Percentiles rank a stretch among this genome's conserved stretches.
These are phyloP conservation scores for Tardiomyces blankii DNA, from an alignment of 1,139 yeast species.

Conservation along the genomic window DNA sequence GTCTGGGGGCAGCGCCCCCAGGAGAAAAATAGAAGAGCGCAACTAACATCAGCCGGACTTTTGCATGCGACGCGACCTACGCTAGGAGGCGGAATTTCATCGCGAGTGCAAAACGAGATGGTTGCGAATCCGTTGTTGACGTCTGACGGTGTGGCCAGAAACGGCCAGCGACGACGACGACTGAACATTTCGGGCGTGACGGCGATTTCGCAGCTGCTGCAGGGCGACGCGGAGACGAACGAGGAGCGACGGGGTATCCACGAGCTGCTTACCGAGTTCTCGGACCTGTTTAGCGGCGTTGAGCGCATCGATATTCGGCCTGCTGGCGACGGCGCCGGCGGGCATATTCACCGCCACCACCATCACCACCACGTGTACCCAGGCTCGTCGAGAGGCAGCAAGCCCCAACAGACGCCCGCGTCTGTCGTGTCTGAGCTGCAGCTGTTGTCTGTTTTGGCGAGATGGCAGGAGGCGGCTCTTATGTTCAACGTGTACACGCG, in stretches of 20 bases:
- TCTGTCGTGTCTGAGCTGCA: constrained; percentile 11
- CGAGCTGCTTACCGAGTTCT: background rate
- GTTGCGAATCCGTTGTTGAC: background rate
- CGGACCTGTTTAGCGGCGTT: background rate
- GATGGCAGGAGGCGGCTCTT: constrained; percentile 57
- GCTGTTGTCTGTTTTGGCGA: constrained; percentile 48
- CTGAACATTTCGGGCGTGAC: background rate
- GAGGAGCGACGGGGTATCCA: background rate
- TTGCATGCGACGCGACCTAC: background rate
- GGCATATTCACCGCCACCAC: background rate
- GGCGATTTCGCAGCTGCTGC: background rate
- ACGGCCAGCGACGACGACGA: background rate
- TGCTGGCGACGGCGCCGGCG: background rate
- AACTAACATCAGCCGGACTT: no score
- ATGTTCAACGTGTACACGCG: constrained; percentile 37
- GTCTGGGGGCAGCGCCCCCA: no score
- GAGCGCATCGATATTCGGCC: background rate
- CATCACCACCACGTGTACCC: background rate
- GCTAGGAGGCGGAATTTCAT: background rate
- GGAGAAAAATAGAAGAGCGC: no score
- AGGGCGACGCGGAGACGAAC: background rate
- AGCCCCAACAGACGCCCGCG: background rate
- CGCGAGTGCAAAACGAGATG: background rate
- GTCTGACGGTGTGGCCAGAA: background rate
- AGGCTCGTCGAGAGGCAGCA: background rate